Base-by-base conservation (phyloP, 768 basidiomycete species). In the Lyophyllum shimeji region DNA sequence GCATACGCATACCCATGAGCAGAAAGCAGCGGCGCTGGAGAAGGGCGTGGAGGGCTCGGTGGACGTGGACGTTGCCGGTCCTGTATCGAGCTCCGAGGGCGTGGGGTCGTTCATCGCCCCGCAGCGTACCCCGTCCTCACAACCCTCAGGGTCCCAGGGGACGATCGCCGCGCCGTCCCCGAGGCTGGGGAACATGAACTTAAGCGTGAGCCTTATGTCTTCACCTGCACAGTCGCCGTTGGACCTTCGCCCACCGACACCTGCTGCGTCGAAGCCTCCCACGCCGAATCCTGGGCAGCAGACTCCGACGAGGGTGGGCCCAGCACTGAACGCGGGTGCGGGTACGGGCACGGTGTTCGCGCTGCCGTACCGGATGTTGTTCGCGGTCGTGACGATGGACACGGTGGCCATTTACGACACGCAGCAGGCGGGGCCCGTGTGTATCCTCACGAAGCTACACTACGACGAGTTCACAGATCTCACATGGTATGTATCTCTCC, bases 401-500 rank as follows among this genome's bases (percentile, higher is more conserved):
- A 87, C 93, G 0, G 85, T 99, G 44, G 82, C 90, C 24, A 87
- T 99, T 50, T 95, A 99, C 67, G 97, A 99, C 68, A 98, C 95
- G 3, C 97, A 98, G 73, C 96, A 98, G 74, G 82, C 92, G 1
- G 84, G 88, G 2, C 97, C 97, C 0, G 81, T 98, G 50, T 94
- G 93, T 65, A 75, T 98, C 63, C 82, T 99, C 60, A 93, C 90
- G 25, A 96, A 95, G 65, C 74, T 98, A 59, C 97, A 99, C 72
- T 98, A 97, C 69, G 94, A 96, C 59, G 93, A 96, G 65, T 98
- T 98, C 67, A 98, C 97, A 7, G 97, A 99, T 73, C 79, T 97
- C 72, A 85, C 89, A 40, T 99, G 97, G 97, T 98, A 64, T 40
- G 91, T 63, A 13, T 12, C 20, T 31, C 24, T 37, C 9, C 34